Percentiles rank a stretch among this genome's conserved stretches.
Evolutionary conservation across 441 rosid species (phyloP).

Genomic region (Erodium trifolium): DNA sequence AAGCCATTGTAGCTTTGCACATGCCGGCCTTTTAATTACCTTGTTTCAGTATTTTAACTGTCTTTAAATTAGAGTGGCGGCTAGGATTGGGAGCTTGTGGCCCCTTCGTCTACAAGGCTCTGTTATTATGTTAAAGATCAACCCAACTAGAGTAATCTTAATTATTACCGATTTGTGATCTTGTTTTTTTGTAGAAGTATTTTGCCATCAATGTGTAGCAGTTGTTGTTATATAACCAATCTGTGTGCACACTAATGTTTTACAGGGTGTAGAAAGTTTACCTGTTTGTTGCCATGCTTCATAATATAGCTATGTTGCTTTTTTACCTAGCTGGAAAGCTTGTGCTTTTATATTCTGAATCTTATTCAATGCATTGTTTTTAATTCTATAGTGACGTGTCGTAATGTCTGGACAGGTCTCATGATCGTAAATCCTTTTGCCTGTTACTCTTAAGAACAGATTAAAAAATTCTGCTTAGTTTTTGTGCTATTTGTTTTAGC

Average conservation of each 20-base stretch:
- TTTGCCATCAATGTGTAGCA: not conserved
- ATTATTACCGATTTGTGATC: not conserved
- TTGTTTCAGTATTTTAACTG: not conserved
- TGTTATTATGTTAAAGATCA: not conserved
- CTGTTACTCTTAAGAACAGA: no score
- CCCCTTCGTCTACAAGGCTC: not conserved
- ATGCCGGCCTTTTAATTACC: not conserved
- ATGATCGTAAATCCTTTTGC: no score
- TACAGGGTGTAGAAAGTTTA: not conserved
- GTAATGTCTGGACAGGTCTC: no score
- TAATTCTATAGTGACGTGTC: no score
- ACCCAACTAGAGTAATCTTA: not conserved
- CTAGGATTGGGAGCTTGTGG: not conserved
- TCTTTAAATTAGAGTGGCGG: not conserved
- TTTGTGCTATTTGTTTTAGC: slow-evolving; percentile 31
- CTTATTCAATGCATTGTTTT: no score
- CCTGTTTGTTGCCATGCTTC: not conserved
- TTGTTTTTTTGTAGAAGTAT: not conserved
- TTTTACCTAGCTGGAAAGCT: no score
- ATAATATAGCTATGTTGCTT: not conserved
- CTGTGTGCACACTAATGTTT: not conserved
- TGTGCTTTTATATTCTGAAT: no score
- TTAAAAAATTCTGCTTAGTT: not conserved
- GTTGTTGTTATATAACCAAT: not conserved
- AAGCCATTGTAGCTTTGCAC: not conserved